Base-by-base conservation (phyloP, 2,329 filamentous ascomycete genomes). In the Colletotrichum filicis region DNA sequence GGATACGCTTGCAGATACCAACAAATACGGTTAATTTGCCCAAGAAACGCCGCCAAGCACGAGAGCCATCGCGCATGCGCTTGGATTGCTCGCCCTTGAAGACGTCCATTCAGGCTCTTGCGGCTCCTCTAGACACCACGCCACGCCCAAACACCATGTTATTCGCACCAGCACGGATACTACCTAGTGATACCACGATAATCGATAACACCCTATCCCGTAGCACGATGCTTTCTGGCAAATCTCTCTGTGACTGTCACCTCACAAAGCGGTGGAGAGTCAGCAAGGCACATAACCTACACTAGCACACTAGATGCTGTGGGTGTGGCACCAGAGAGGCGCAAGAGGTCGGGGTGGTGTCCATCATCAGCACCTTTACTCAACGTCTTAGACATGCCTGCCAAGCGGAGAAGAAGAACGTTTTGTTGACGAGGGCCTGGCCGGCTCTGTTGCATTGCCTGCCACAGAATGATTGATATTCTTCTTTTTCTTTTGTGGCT, bases 351-450 rank as follows among this genome's bases (percentile, higher is more conserved):
- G 63, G 68, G 56, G 16, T 14, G 55, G 28, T 30, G 35, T 49
- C 65, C 58, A 30, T 63, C 56, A 71, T 63, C 28, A 72, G 24
- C 46, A 28, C 28, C 69, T 64, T 68, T 52, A 63, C 42, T 58
- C 65, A 26, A 68, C 37, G 65, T 63, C 52, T 63, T 53, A 72
- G 65, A 68, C 58, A 72, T 63, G 65, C 37, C 65, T 72, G 64
- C 65, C 58, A 63, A 63, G 69, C 65, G 65, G 46, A 56, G 55
- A 60, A 19, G 24, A 49, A 26, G 42, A 42, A 30, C 52, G 16
- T 14, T 46, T 49, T 35, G 66, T 35, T 49, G 70, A 56, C 42
- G 30, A 46, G 30, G n/a, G 66, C 49, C 58, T 58, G 37, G 53
- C 52, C 52, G 35, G 35, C 24, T 28, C 22, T 64, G 24, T 8